A percentile compares a stretch with the other conserved stretches of the same genome.
These are phyloP conservation scores for Stropharia rugosoannulata DNA, from an alignment of 768 basidiomycete species.

Conservation along the genomic window DNA sequence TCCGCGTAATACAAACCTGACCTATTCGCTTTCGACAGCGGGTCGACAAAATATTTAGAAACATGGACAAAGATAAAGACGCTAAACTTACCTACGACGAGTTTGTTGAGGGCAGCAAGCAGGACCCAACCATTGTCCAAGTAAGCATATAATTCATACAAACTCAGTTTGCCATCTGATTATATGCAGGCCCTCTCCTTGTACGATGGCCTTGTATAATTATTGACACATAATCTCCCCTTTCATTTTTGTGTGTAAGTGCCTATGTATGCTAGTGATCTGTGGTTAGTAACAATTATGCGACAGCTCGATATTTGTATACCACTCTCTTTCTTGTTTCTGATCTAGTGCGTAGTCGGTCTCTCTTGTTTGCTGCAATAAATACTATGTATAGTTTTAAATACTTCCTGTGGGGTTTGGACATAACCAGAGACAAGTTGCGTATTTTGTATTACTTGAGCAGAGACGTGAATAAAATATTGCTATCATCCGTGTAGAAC, in stretches of 20 bases:
- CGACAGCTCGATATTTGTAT: background rate
- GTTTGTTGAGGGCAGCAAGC: constrained; percentile 97
- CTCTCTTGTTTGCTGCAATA: background rate
- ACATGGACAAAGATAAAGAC: constrained; percentile 97
- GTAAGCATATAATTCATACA: constrained; percentile 35
- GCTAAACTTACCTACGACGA: constrained; percentile 93
- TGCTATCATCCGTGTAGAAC: no score
- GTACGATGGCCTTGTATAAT: constrained; percentile 90
- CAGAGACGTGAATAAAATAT: no score
- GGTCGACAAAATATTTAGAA: constrained; percentile 97
- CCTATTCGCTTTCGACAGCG: constrained; percentile 50
- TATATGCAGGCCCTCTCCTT: constrained; percentile 77
- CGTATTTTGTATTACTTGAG: no score
- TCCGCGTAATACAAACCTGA: background rate
- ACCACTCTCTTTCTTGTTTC: constrained; percentile 3
- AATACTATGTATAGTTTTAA: background rate
- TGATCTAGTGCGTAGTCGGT: background rate
- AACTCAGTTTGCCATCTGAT: background rate
- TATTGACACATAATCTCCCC: constrained; percentile 1
- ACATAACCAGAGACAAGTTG: no score
- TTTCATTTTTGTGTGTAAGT: background rate
- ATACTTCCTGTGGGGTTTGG: no score
- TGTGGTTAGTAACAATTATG: background rate
- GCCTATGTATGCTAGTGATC: background rate
- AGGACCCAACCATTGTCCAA: constrained; percentile 99